Conservation (phyloP, 2,329 filamentous ascomycete genomes). For the Aspergillus sp. region DNA sequence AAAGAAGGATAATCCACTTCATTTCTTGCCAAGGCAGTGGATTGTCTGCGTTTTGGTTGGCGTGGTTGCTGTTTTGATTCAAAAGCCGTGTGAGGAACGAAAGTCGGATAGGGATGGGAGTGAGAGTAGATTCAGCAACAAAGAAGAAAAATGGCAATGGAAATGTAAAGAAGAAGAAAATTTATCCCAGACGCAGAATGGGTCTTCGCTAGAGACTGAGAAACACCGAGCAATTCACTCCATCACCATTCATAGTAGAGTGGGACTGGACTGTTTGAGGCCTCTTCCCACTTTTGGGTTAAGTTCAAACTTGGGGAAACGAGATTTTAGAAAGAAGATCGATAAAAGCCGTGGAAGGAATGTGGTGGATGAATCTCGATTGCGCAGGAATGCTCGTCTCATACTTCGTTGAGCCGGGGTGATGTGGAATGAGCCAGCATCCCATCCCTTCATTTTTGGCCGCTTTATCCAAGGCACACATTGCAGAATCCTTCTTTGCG, state of each 20-base stretch:
- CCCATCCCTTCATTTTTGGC: background rate
- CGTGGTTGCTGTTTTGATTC: background rate
- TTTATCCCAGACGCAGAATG: background rate
- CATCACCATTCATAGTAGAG: background rate
- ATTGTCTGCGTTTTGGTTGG: background rate
- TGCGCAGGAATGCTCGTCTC: background rate
- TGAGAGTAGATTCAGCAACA: background rate
- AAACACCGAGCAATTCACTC: background rate
- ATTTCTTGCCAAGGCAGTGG: conserved; percentile 7
- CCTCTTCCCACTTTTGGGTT: background rate
- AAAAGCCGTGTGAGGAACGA: background rate
- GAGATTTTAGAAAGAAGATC: background rate
- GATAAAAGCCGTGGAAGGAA: background rate
- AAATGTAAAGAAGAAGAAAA: background rate
- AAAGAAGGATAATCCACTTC: conserved; percentile 21
- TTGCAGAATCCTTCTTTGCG: background rate
- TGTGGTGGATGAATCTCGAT: background rate
- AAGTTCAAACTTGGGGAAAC: background rate
- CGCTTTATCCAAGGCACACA: background rate
- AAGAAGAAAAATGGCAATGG: background rate
- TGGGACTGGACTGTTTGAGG: background rate
- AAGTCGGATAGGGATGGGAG: background rate
- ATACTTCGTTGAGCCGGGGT: background rate
- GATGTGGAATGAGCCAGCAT: background rate
- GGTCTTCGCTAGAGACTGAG: background rate